Base-by-base conservation (phyloP, 352 stramenopile genomes). In the Pythium phragmitis region DNA sequence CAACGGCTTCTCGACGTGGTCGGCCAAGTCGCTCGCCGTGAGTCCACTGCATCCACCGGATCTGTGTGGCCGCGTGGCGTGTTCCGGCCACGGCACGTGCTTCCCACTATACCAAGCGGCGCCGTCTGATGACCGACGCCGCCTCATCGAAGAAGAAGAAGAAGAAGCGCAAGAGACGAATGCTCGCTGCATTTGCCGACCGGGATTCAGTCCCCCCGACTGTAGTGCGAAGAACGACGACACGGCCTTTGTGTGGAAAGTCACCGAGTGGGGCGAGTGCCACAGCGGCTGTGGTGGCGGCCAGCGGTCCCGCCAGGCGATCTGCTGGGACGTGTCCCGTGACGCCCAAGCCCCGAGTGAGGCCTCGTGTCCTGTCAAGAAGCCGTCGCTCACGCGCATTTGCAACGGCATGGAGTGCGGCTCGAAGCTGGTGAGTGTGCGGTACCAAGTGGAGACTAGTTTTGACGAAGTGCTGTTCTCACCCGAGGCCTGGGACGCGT, bases 351-450 rank as follows among this genome's bases (percentile, higher is more conserved):
- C 77, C 2, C 45, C 63, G 1, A 57, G 60, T 7, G 77, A 82
- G 1, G 17, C 56, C 4, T 34, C 74, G 16, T 90, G 81, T 17
- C 36, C 62, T 0, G 67, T 61, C 0, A 74, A 73, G 36, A 87
- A 86, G 46, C 82, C 82, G 4, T 79, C 79, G 33, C 64, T 82
- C 21, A 76, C 80, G 17, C 78, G 74, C 11, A 89, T 91, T 26
- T 91, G 82, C 75, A 91, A 91, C 45, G 75, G 82, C 37, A 88
- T 91, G 69, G 80, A 89, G 49, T 91, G 82, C 52, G 82, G 82
- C 13, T 87, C 79, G 16, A 89, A 87, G 60, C 72, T 87, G 16
- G 78, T 90, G 23, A 72, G 76, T 11, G 74, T 89, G 54, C 76
- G 72, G 53, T 91, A 89, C 68, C 60, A 88, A 59, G 74, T 91